These are phyloP conservation scores for Didymella exigua DNA, from an alignment of 2,329 filamentous ascomycete species.

Conservation along the genomic window DNA sequence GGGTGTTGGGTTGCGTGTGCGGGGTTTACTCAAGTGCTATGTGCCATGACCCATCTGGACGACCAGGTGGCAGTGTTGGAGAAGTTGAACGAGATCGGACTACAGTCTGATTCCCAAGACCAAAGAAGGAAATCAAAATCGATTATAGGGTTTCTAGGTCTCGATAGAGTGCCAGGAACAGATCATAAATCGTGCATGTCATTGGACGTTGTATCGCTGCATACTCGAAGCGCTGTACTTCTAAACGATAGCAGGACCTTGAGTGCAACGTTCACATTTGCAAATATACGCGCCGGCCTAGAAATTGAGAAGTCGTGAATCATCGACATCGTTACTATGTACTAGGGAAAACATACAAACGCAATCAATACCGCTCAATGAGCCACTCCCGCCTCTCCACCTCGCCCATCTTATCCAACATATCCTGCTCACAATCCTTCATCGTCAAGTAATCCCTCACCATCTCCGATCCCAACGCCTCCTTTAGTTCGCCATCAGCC, in stretches of 20 bases:
- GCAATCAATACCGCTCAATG: conserved; percentile 66
- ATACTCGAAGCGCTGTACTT: too few relatives aligned
- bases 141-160: too few relatives aligned
- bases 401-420: conserved; percentile 58
- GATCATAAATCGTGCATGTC: too few relatives aligned
- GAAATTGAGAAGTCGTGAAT: neutral
- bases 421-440: conserved; percentile 64
- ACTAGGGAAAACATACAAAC: neutral
- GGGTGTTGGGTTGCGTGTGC: neutral
- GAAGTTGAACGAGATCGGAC: too few relatives aligned
- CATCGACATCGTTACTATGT: neutral
- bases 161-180: too few relatives aligned
- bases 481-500: conserved; percentile 54
- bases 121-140: too few relatives aligned
- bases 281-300: neutral
- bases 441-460: conserved; percentile 63
- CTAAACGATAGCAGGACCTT: too few relatives aligned
- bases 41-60: neutral
- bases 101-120: too few relatives aligned
- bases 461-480: conserved; percentile 56
- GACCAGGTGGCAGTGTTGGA: too few relatives aligned
- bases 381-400: conserved; percentile 63
- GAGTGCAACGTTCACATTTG: too few relatives aligned
- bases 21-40: neutral
- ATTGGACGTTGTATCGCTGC: too few relatives aligned